Base-by-base conservation (phyloP, 106 monocot species). In the Allium cepa region DNA sequence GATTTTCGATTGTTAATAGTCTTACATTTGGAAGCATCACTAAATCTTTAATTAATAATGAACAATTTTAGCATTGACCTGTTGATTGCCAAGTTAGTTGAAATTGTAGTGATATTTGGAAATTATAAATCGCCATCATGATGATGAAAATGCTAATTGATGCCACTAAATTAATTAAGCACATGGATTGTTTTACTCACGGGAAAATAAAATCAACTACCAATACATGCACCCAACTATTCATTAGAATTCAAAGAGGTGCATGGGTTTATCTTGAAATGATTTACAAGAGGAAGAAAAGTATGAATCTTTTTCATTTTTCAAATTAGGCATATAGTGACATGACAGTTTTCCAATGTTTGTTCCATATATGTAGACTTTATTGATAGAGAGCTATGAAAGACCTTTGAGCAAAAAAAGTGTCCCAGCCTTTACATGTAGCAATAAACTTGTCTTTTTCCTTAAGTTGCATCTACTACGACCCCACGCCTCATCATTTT, bases 281-380 rank as follows among this genome's bases (percentile, higher is more conserved):
- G 36, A 46, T 14, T 60, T 27, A 60, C 26, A 26, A 60, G 26
- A 26, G 17, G 36, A 60, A 60, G 26, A 17, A 26, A 17, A 9
- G 13, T 62, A 36, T 36, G 36, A 2, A 36, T 36, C 5, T 36
- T 36, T 36, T 36, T 36, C 36, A 4, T 36, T 36, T 36, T 36
- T 36, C 36, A 36, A 36, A 36, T 36, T 36, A 36, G 36, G 36
- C 36, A 36, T 36, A 36, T 36, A 36, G 36, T 36, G 36, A 36
- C 36, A 36, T 36, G 36, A 36, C 36, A 36, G 4, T 28, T 63
- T 47, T 63, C 17, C 17, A 36, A 63, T 63, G 36, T 63, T 14
- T 46, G 12, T 63, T 63, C 17, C 46, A 63, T 63, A 47, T 46
- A 46, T 62, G 62, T 63, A 13, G 11, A 63, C 64, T 49, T 65